Base-by-base conservation (phyloP, 176 grass and related monocot species). In the Hordeum vulgare region DNA sequence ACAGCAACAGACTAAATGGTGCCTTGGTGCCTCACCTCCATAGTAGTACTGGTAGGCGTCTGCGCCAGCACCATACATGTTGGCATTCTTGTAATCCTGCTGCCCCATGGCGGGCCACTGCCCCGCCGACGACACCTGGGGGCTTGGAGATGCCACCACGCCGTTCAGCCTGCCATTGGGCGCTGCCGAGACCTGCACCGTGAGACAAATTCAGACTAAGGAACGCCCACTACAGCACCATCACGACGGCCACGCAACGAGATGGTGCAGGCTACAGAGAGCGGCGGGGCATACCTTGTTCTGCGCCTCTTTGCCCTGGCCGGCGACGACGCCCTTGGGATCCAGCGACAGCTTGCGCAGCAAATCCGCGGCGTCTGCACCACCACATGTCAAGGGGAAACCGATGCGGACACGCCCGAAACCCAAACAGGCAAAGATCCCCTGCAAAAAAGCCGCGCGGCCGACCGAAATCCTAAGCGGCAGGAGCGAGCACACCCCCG, bases 1-100 rank as follows among this genome's bases (percentile, higher is more conserved):
- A 25, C 20, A 39, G 82, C 33, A 39, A 79, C 31, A 76, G 8
- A 39, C 13, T 74, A 25, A 71, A 70, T 28, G 20, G 60, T 66
- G 2, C 14, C 53, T 70, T 11, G 40, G 45, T 54, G 74, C 15
- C 24, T 85, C 64, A 96, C 90, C 88, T 84, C 90, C 94, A 51
- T 79, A 91, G 54, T 91, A 96, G n/a, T 89, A 91, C 71, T 85
- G 77, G 74, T 96, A 96, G 28, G 80, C 83, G 29, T 74, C 80
- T 14, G 85, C 83, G 37, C 77, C 80, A 27, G 89, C 93, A 17
- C 45, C 45, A 63, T 91, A 93, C 77, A 87, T 87, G 86, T 57
- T 64, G 13, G 66, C 53, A 25, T 93, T 88, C 23, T 66, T 76
- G 72, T 84, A 86, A 20, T 89, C 90, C 74, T 93, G 84, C 66